phyloP scores from a whole-genome alignment of 768 basidiomycete genomes.

The Cystofilobasidium macerans region DNA sequence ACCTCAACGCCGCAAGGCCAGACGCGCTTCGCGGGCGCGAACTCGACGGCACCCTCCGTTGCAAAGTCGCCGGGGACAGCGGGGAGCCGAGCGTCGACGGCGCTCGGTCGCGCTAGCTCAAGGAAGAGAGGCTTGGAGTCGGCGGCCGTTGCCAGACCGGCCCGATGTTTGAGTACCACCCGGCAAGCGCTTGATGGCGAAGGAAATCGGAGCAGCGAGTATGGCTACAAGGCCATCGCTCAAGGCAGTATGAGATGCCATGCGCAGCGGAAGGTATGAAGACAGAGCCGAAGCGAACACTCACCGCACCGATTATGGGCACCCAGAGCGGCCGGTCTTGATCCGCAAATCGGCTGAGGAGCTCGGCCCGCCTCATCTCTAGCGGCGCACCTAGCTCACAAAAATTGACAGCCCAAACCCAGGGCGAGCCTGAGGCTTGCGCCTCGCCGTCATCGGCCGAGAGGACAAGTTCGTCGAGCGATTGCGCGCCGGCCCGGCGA shows the following conservation, averaged over 20 bases:
- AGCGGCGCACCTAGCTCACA: conserved; percentile 14
- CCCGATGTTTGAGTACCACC: background rate
- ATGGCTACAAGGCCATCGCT: conserved; percentile 20
- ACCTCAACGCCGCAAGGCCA: conserved; percentile 25
- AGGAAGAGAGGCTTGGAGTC: conserved; percentile 20
- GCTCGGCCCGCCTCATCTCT: background rate
- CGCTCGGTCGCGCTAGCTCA: conserved; percentile 15
- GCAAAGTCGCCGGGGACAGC: conserved; percentile 3
- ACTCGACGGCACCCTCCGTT: conserved; percentile 14
- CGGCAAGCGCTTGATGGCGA: background rate
- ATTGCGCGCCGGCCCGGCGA: background rate
- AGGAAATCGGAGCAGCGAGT: conserved; percentile 17
- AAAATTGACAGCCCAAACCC: conserved; percentile 23
- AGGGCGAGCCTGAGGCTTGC: background rate
- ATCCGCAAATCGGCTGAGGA: background rate
- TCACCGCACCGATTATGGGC: conserved; percentile 15
- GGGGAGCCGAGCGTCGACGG: conserved; percentile 12
- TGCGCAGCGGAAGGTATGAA: too few relatives aligned
- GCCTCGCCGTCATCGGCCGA: background rate
- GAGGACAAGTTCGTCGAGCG: conserved; percentile 20
- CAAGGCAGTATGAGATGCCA: too few relatives aligned
- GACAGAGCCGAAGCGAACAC: too few relatives aligned
- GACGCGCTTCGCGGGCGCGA: background rate
- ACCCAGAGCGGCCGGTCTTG: conserved; percentile 1
- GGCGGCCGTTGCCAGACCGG: background rate